Conservation (phyloP, 75 land plant genomes). For the Azolla pinnata region DNA sequence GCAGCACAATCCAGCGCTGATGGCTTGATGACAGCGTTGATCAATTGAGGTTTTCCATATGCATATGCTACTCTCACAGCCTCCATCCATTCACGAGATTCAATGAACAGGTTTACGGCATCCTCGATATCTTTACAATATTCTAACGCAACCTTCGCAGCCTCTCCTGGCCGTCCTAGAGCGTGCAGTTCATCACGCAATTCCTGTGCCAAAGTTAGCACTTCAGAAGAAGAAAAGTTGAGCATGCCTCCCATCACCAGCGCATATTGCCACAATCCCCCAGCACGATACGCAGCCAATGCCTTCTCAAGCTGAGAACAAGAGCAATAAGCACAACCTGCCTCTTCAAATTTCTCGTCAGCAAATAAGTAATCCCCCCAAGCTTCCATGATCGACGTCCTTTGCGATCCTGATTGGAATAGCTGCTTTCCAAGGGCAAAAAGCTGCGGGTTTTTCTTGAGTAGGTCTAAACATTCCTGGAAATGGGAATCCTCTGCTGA, state of each 20-base stretch:
- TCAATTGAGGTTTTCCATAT: constrained; percentile 40
- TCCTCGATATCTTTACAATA: constrained; percentile 57
- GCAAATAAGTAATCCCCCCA: constrained; percentile 83
- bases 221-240: constrained; percentile 31
- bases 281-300: constrained; percentile 65
- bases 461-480: constrained; percentile 60
- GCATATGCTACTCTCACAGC: constrained; percentile 66
- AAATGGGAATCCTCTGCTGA: constrained; percentile 60
- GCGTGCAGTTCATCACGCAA: constrained; percentile 90
- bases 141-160: constrained; percentile 80
- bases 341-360: constrained; percentile 77
- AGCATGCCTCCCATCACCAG: constrained; percentile 69
- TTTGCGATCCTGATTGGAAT: constrained; percentile 33
- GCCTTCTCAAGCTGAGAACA: constrained; percentile 68
- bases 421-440: constrained; percentile 65
- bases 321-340: constrained; percentile 67
- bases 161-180: constrained; percentile 89
- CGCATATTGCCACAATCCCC: constrained; percentile 73
- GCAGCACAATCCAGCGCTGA: constrained; percentile 73
- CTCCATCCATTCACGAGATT: constrained; percentile 83
- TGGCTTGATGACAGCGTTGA: constrained; percentile 35
- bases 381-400: constrained; percentile 48
- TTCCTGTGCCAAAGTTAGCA: constrained; percentile 55
- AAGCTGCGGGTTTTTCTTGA: constrained; percentile 65
- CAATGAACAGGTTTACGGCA: constrained; percentile 47